A percentile compares a stretch with the other conserved stretches of the same genome.
These are phyloP conservation scores for Leishmania tarentolae DNA, from an alignment of 208 protist genomes.

Conservation along the genomic window DNA sequence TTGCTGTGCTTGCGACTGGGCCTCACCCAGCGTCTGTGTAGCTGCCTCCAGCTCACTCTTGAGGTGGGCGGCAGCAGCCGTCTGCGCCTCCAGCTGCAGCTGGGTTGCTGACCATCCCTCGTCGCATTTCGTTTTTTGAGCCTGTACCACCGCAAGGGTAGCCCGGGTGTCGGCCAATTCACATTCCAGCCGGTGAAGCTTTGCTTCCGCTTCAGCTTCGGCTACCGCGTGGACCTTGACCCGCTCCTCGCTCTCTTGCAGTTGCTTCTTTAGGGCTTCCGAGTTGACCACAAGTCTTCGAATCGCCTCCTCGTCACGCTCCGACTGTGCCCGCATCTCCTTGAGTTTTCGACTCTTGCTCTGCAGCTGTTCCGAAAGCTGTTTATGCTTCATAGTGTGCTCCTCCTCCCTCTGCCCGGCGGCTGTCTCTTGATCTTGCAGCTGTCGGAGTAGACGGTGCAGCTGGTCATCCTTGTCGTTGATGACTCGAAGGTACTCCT, in stretches of 20 bases:
- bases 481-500: constrained; percentile 88
- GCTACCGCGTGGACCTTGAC: not conserved
- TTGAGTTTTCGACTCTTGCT: constrained; percentile 29
- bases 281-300: constrained; percentile 35
- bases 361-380: constrained; percentile 22
- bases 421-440: constrained; percentile 46
- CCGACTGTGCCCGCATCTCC: constrained; percentile 28
- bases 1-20: constrained; percentile 14
- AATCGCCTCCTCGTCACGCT: constrained; percentile 36
- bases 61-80: not conserved
- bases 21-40: constrained; percentile 5
- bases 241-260: constrained; percentile 21
- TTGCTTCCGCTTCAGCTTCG: not conserved
- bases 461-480: constrained; percentile 87
- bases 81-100: not conserved
- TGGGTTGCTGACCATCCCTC: constrained; percentile 6
- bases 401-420: constrained; percentile 36
- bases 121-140: not conserved
- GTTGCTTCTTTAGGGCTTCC: constrained; percentile 43
- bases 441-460: constrained; percentile 50
- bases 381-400: constrained; percentile 19
- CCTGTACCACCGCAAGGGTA: not conserved
- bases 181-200: not conserved
- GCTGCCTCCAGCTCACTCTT: constrained; percentile 7
- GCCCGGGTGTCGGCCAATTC: not conserved